Conservation (phyloP, 202 grass and related monocot genomes). For the Setaria italica region DNA sequence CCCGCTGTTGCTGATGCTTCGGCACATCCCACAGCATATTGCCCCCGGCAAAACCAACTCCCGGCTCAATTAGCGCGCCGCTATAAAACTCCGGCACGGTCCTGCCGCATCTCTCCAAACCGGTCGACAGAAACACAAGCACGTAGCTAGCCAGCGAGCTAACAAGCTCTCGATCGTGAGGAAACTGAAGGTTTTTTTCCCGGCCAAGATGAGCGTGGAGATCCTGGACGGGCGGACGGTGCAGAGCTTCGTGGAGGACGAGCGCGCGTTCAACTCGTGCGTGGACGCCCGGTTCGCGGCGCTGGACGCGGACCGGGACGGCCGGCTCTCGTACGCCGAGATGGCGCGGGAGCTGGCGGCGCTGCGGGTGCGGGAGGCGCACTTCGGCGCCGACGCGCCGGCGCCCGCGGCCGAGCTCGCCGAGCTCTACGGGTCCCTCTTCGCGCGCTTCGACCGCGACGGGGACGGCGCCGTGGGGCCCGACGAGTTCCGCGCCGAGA, state of each 20-base stretch:
- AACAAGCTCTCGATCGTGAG: not conserved
- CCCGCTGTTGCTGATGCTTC: not conserved
- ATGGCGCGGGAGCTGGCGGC: conserved; percentile 66
- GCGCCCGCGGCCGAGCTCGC: conserved; percentile 47
- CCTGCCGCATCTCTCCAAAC: conserved; percentile 34
- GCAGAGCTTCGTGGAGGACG: conserved; percentile 71
- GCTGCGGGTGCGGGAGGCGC: conserved; percentile 63
- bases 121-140: not conserved
- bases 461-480: conserved; percentile 63
- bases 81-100: conserved; percentile 48
- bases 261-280: conserved; percentile 53
- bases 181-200: too few species aligned
- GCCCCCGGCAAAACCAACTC: not conserved
- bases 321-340: conserved; percentile 68
- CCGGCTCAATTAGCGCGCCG: not conserved
- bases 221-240: conserved; percentile 65
- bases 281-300: conserved; percentile 57
- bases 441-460: conserved; percentile 65
- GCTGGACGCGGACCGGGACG: conserved; percentile 67
- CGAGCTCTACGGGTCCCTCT: conserved; percentile 42
- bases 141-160: not conserved
- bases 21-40: conserved; percentile 27
- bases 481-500: conserved; percentile 76
- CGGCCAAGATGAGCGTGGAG: conserved; percentile 72
- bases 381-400: conserved; percentile 60